These are phyloP conservation scores for Prunus armeniaca DNA, from an alignment of 306 rosid species.

Conservation along the genomic window DNA sequence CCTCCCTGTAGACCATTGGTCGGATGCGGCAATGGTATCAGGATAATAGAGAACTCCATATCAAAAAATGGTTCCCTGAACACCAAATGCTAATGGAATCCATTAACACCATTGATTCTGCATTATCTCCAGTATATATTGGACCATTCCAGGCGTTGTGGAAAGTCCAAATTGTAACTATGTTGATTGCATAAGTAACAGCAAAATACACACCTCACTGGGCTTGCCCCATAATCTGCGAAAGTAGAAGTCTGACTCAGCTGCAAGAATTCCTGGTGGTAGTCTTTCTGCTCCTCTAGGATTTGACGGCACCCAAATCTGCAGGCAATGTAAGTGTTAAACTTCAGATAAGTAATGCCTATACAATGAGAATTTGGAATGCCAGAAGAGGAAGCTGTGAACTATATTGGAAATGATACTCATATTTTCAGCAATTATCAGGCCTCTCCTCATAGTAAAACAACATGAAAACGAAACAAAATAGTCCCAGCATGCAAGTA, in stretches of 20 bases:
- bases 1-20: too few species aligned
- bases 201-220: slow-evolving; percentile 62
- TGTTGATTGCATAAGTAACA: not conserved
- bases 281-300: slow-evolving; percentile 95
- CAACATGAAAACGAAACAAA: not conserved
- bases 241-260: slow-evolving; percentile 77
- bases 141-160: not conserved
- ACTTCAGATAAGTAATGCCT: not conserved
- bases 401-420: not conserved
- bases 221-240: slow-evolving; percentile 97
- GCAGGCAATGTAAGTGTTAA: slow-evolving; percentile 25
- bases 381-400: not conserved
- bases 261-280: slow-evolving; percentile 75
- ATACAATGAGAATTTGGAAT: not conserved
- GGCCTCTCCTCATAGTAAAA: not conserved
- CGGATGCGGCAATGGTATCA: too few species aligned
- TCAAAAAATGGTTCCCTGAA: not conserved
- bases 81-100: not conserved
- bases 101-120: not conserved
- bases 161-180: slow-evolving; percentile 1
- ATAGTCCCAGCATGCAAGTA: not conserved
- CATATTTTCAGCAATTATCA: not conserved
- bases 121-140: not conserved
- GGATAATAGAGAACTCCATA: not conserved
- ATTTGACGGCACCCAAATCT: slow-evolving; percentile 95